Conservation (phyloP, 305 asterid species). For the Fraxinus sp. region DNA sequence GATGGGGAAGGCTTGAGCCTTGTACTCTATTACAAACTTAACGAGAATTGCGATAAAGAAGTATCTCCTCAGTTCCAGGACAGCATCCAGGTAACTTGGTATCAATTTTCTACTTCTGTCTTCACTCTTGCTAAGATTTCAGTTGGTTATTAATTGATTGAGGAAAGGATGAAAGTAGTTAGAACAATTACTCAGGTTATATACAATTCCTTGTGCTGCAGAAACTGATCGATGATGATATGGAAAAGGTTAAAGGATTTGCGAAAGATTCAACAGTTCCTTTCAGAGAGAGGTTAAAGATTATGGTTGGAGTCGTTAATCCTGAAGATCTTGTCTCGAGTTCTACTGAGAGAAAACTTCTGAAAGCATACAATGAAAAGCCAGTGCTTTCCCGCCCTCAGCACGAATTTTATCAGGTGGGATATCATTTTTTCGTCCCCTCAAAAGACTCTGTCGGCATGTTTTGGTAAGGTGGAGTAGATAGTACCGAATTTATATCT, state of each 20-base stretch:
- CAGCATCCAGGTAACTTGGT: conserved; percentile 58
- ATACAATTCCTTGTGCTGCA: conserved; percentile 30
- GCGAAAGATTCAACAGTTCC: conserved; percentile 80
- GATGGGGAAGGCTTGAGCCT: conserved; percentile 96
- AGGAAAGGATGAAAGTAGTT: not conserved
- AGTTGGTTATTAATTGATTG: not conserved
- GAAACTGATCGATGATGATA: conserved; percentile 78
- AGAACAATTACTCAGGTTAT: not conserved
- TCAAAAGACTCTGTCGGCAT: not conserved
- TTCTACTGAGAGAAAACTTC: conserved; percentile 85
- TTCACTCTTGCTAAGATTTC: not conserved
- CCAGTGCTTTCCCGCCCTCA: conserved; percentile 99
- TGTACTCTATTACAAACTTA: conserved; percentile 70
- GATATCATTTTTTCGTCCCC: not conserved
- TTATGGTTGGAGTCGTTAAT: conserved; percentile 85
- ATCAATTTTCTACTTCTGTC: not conserved
- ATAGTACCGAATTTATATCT: not conserved
- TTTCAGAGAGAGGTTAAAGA: conserved; percentile 83
- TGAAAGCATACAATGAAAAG: conserved; percentile 81
- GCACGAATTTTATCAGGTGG: conserved; percentile 78
- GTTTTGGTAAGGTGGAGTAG: not conserved
- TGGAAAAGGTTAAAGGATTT: conserved; percentile 87
- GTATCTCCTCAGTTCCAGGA: conserved; percentile 77
- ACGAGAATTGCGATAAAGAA: conserved; percentile 66
- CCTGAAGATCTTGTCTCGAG: conserved; percentile 82